Percentiles rank a stretch among this genome's conserved stretches.
These are phyloP conservation scores for Halophytophthora polymorphica DNA, from an alignment of 352 stramenopile species.

Conservation along the genomic window DNA sequence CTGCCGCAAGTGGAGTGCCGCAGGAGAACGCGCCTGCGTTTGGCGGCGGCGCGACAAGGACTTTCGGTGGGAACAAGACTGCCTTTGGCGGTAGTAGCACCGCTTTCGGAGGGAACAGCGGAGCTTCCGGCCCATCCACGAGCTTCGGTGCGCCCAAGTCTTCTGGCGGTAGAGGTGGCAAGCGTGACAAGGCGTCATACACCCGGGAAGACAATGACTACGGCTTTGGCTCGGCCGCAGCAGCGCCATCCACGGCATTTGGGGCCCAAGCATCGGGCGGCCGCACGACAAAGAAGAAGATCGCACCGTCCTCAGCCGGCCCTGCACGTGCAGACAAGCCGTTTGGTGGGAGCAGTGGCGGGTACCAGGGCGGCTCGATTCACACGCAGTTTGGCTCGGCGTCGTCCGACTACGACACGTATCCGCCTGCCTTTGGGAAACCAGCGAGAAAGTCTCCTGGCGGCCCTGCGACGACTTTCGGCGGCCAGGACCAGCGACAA, in stretches of 20 bases:
- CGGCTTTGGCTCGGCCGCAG: slow-evolving; percentile 14
- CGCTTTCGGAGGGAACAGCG: slow-evolving; percentile 9
- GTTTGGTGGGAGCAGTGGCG: slow-evolving; percentile 12
- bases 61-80: slow-evolving; percentile 17
- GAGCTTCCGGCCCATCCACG: slow-evolving; percentile 1
- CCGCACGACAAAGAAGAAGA: slow-evolving; percentile 25
- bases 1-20: slow-evolving; percentile 10
- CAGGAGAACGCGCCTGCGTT: slow-evolving; percentile 14
- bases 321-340: slow-evolving; percentile 18
- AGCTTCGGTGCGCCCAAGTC: slow-evolving; percentile 10
- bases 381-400: slow-evolving; percentile 27
- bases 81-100: slow-evolving; percentile 9
- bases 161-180: slow-evolving; percentile 1
- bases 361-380: slow-evolving; percentile 3
- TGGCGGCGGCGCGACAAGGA: slow-evolving; percentile 8
- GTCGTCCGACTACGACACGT: slow-evolving; percentile 6
- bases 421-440: slow-evolving; percentile 14
- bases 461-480: slow-evolving; percentile 17
- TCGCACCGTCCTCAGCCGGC: slow-evolving; percentile 9
- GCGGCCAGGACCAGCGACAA: slow-evolving; percentile 18
- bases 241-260: slow-evolving; percentile 22
- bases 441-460: slow-evolving; percentile 4
- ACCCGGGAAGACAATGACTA: slow-evolving; percentile 3
- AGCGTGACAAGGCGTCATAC: slow-evolving; percentile 15
- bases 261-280: slow-evolving; percentile 18